Evolutionary conservation across 768 basidiomycete species (phyloP).

Genomic region (Calocera cornea): DNA sequence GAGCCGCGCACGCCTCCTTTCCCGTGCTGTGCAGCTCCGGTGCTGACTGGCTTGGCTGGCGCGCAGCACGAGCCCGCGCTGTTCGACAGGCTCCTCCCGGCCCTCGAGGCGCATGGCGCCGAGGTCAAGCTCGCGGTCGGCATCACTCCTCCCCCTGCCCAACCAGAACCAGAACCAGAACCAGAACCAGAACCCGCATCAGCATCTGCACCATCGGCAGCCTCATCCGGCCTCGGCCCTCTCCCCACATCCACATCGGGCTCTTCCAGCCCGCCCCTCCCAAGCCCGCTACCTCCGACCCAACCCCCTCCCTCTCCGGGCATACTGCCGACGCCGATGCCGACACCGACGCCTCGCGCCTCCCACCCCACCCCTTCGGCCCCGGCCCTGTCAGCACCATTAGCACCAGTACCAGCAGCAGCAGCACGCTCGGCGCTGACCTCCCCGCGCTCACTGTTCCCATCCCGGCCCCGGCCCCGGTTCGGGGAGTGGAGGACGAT

Average conservation of each 20-base stretch:
- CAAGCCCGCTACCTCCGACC: no score
- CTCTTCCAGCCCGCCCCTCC: no score
- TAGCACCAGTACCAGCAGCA: background rate
- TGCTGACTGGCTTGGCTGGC: slow-evolving; percentile 1
- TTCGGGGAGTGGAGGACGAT: background rate
- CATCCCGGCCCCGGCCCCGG: background rate
- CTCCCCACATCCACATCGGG: no score
- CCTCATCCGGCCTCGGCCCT: no score
- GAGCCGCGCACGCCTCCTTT: slow-evolving; percentile 10
- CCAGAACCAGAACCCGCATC: no score
- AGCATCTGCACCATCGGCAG: no score
- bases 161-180: slow-evolving; percentile 23
- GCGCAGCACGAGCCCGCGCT: background rate
- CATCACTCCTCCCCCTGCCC: slow-evolving; percentile 24
- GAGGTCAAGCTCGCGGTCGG: slow-evolving; percentile 63
- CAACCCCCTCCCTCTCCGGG: no score
- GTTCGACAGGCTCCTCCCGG: slow-evolving; percentile 36
- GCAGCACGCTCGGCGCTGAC: background rate
- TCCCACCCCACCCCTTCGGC: no score
- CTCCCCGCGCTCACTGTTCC: no score
- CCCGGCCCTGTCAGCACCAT: no score
- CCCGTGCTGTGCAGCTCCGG: slow-evolving; percentile 6
- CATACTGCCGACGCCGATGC: no score
- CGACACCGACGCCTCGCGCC: no score
- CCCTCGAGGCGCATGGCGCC: slow-evolving; percentile 32